phyloP scores from a whole-genome alignment of 352 stramenopile genomes.

The Globisporangium spiculum region DNA sequence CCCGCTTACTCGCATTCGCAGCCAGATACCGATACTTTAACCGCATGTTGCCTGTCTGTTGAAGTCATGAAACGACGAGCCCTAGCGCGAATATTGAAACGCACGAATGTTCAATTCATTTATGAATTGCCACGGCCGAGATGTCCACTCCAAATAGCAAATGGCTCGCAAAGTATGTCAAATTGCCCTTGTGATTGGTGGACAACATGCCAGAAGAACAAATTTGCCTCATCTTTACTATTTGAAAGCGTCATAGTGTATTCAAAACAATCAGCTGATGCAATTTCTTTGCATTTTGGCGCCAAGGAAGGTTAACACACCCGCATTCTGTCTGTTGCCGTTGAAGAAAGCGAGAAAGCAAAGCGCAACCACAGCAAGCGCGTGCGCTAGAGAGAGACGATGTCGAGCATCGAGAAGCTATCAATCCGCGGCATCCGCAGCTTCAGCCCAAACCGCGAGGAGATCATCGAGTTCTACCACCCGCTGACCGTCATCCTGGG shows the following conservation, averaged over 20 bases:
- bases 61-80: too few species aligned
- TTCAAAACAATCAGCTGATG: too few species aligned
- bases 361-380: not conserved
- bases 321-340: not conserved
- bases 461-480: conserved; percentile 98
- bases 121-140: not conserved
- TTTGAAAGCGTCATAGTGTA: too few species aligned
- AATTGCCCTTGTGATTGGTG: too few species aligned
- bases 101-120: too few species aligned
- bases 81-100: not conserved
- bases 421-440: conserved; percentile 98
- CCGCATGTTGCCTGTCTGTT: not conserved
- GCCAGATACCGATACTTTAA: too few species aligned
- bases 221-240: too few species aligned
- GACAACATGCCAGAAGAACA: too few species aligned
- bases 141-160: too few species aligned
- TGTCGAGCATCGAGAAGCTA: conserved; percentile 98
- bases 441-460: conserved; percentile 95
- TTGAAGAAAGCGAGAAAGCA: not conserved
- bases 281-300: not conserved
- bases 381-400: conserved; percentile 26
- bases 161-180: too few species aligned
- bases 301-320: not conserved
- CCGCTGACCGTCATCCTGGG: conserved; percentile 98
- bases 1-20: not conserved